Base-by-base conservation (phyloP, 1,284 basidiomycete genomes). In the Tausonia pullulans region DNA sequence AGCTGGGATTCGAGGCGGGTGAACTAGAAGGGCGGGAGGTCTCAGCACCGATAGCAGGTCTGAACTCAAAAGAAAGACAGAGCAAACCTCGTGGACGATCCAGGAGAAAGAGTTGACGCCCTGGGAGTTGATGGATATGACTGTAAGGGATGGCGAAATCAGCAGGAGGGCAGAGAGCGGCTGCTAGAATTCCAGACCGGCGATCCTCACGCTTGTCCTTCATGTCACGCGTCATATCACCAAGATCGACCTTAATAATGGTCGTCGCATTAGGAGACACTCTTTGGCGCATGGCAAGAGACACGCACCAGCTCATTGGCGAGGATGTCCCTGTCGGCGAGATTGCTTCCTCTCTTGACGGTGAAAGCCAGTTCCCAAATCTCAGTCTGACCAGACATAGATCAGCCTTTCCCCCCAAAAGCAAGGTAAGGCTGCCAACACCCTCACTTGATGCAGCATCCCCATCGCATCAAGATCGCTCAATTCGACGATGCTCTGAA, bases 101-200 rank as follows among this genome's bases (percentile, higher is more conserved):
- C 60, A 65, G 11, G 60, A 58, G 60, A 65, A 65, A 6, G 64
- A 55, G 50, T 65, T 65, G 55, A 65, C 62, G 2, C 64, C 64
- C 52, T 65, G 60, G 3, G 56, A 61, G 40, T 62, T 65, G 55
- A 65, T 61, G 1, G 40, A 57, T 64, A 45, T n/a, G 39, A 14
- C 7, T 14, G 3, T 3, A 50, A 8, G n/a, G 13, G 27, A 9
- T 9, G 13, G 13, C 14, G 55, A 16, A 27, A 40, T 45, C 9
- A 16, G 40, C 16, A 44, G 0, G 5, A 11, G 41, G 7, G 16
- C 39, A 41, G 40, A 13, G 44, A 7, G 46, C 14, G 16, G 45
- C 7, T 39, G 7, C 16, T 39, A 14, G 48, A 45, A 1, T 2
- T 3, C 44, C 11, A 51, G 62, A 48, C 9, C 27, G 6, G 9